Conservation (phyloP, 495 filamentous ascomycete species). For the Neurospora cerealis region DNA sequence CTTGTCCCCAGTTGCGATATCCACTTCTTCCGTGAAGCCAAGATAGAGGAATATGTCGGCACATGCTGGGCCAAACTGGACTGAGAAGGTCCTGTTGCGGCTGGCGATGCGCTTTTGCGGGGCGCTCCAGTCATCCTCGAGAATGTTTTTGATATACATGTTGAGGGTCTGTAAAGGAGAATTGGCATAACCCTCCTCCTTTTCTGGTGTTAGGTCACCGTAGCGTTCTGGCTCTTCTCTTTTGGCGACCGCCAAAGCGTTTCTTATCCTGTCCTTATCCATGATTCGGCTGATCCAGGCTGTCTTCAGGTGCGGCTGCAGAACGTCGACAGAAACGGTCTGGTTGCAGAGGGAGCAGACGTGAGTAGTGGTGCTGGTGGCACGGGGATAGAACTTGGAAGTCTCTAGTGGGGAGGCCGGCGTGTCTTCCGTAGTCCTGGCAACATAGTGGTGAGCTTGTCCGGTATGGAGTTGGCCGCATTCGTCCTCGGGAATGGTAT, state of each 20-base stretch:
- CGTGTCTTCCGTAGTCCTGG: background rate
- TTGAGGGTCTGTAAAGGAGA: constrained; percentile 47
- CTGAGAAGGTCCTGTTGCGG: constrained; percentile 61
- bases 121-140: constrained; percentile 30
- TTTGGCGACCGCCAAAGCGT: constrained; percentile 43
- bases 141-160: constrained; percentile 52
- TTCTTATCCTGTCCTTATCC: constrained; percentile 42
- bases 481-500: constrained; percentile 2
- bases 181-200: constrained; percentile 30
- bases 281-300: constrained; percentile 45
- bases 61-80: constrained; percentile 58
- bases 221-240: constrained; percentile 49
- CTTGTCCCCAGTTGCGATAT: constrained; percentile 8
- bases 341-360: constrained; percentile 43
- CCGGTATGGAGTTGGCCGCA: constrained; percentile 2
- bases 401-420: background rate
- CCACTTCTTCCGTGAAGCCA: constrained; percentile 40
- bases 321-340: constrained; percentile 32
- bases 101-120: constrained; percentile 47
- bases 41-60: constrained; percentile 51
- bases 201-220: constrained; percentile 31
- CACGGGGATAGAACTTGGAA: constrained; percentile 19
- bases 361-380: constrained; percentile 26
- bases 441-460: background rate
- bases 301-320: constrained; percentile 40